Base-by-base conservation (phyloP, 2,329 filamentous ascomycete genomes). In the Colletotrichum sp. region DNA sequence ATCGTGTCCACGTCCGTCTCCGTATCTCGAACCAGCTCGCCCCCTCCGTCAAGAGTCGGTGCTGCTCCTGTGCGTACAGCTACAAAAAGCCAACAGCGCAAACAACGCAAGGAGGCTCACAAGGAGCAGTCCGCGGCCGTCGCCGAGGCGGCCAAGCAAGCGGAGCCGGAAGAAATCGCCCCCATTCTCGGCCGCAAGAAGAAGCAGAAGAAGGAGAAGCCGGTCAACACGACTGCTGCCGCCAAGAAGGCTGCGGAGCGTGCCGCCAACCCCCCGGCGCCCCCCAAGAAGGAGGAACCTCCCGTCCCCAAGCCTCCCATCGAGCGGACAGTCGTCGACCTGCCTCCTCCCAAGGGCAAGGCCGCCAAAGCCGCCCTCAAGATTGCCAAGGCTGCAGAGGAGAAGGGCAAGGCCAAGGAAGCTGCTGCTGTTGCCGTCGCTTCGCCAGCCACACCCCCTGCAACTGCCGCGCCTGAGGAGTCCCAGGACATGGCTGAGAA, bases 161-260 rank as follows among this genome's bases (percentile, higher is more conserved):
- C 85, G 16, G 92, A 93, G 74, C 83, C 88, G 14, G 87, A 91
- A 68, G 90, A 92, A 78, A 90, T 91, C 78, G 95, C 92, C 9
- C 95, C 95, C 0, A 94, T 98, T 55, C 83, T 95, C 65, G 94
- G 94, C 39, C 91, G 95, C 68, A 96, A 96, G 88, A 96, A 95
- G 88, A 97, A 96, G 86, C 92, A 95, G 82, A 96, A 95, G 88
- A 96, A 95, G 85, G 92, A 94, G 79, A 93, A 91, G 80, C 83
- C 83, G 16, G 39, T 71, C 9, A 64, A 21, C n/a, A 32, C 66
- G 21, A 69, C 79, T 1, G 71, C 77, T 65, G 59, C 72, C 21
- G 48, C 66, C 10, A 78, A 80, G 71, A 77, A 78, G 21, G 36
- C 36, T 14, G 61, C 76, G 70, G 76, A 77, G 57, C 66, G 71